Percentiles rank a stretch among this genome's conserved stretches.
These are phyloP conservation scores for Paecilomyces dactylethromorphus DNA, from an alignment of 2,329 filamentous ascomycete genomes.

Conservation along the genomic window DNA sequence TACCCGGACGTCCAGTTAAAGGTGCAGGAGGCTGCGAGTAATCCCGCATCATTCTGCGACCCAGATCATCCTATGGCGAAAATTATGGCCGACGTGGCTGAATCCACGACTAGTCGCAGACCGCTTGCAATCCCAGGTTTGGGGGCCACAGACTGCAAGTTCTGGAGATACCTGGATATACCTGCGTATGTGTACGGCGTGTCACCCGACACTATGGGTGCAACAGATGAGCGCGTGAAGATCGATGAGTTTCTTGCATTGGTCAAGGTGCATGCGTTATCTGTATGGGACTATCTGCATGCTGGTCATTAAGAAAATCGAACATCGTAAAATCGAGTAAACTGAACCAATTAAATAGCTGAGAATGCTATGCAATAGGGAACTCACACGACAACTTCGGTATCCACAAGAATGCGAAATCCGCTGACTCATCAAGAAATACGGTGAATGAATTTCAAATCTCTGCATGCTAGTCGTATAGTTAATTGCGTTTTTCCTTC, in stretches of 20 bases:
- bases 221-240: constrained; percentile 1
- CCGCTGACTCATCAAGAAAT: no score
- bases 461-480: no score
- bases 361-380: no score
- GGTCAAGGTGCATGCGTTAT: constrained; percentile 2
- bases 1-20: constrained; percentile 16
- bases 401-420: no score
- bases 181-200: constrained; percentile 33
- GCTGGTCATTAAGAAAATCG: not conserved
- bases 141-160: constrained; percentile 37
- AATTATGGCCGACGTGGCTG: constrained; percentile 19
- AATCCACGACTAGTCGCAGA: constrained; percentile 14
- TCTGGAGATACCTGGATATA: constrained; percentile 30
- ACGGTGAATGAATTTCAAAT: no score
- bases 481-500: no score
- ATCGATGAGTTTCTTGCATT: constrained; percentile 4
- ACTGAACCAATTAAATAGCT: not conserved
- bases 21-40: constrained; percentile 28
- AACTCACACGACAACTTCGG: no score
- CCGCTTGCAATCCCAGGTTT: constrained; percentile 30
- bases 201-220: constrained; percentile 1
- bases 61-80: constrained; percentile 25
- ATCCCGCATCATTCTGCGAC: constrained; percentile 22
- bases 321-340: not conserved
- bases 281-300: constrained; percentile 2